Conservation (phyloP, 139 green algal species). For the Closterium sp. region DNA sequence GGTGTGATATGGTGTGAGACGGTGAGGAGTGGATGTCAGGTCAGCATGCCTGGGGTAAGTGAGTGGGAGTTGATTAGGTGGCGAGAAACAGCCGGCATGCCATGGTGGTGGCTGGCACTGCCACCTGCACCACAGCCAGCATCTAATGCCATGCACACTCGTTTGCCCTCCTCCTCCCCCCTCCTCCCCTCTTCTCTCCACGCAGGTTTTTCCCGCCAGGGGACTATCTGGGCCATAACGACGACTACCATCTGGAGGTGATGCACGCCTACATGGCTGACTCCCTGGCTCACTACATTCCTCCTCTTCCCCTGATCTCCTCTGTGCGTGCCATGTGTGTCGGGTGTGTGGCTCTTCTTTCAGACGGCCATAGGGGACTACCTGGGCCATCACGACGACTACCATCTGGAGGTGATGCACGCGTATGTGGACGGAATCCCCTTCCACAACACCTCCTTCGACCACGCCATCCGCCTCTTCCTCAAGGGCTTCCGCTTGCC, state of each 20-base stretch:
- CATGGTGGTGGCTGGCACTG: no score
- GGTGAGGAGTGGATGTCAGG: no score
- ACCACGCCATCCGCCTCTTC: slow-evolving; percentile 82
- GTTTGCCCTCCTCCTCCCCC: no score
- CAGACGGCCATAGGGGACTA: slow-evolving; percentile 93
- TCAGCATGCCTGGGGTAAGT: no score
- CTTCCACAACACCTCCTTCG: slow-evolving; percentile 83
- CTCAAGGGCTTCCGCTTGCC: slow-evolving; percentile 71
- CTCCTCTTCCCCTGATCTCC: background rate
- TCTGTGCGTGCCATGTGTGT: background rate
- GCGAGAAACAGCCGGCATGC: no score
- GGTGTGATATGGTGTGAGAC: background rate
- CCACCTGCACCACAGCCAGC: no score
- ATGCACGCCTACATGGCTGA: slow-evolving; percentile 97
- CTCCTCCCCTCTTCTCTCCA: no score
- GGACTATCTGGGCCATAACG: slow-evolving; percentile 92
- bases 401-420: slow-evolving; percentile 92
- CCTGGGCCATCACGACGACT: slow-evolving; percentile 90
- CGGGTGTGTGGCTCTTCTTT: background rate
- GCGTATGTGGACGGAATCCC: slow-evolving; percentile 91
- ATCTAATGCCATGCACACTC: no score
- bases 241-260: slow-evolving; percentile 84
- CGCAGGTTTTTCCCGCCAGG: slow-evolving; percentile 55
- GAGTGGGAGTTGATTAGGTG: no score
- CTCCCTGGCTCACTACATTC: slow-evolving; percentile 74